A percentile compares a stretch with the other conserved stretches of the same genome.
phyloP scores from a whole-genome alignment of 306 rosid species.

The Aeschynomene evenia region DNA sequence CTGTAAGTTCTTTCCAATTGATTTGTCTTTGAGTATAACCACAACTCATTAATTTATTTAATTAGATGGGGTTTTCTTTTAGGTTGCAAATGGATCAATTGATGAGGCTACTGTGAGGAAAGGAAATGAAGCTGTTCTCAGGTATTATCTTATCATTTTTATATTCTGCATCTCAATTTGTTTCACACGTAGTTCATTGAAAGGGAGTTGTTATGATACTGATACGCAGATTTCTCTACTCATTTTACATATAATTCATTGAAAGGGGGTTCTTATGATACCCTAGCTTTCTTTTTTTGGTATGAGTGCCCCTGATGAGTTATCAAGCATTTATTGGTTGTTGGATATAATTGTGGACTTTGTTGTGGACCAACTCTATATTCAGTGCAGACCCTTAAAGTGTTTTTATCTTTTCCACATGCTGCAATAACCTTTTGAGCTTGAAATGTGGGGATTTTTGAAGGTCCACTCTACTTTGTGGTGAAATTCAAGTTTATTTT shows the following conservation, averaged over 20 bases:
- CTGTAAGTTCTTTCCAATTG: constrained; percentile 57
- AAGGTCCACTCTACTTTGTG: constrained; percentile 2
- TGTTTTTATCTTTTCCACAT: constrained; percentile 12
- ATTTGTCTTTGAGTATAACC: constrained; percentile 4
- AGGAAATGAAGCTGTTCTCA: constrained; percentile 96
- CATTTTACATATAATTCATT: not conserved
- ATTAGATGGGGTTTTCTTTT: constrained; percentile 27
- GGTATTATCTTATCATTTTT: constrained; percentile 45
- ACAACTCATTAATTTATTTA: constrained; percentile 13
- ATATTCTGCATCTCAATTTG: not conserved
- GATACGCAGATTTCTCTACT: constrained; percentile 8
- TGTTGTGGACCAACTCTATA: not conserved
- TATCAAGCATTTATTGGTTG: constrained; percentile 18
- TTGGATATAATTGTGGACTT: constrained; percentile 1
- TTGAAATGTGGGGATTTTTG: not conserved
- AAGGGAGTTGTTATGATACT: not conserved
- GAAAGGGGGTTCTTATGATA: constrained; percentile 1
- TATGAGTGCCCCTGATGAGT: constrained; percentile 3
- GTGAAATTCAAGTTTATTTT: constrained; percentile 12
- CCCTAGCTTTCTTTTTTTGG: not conserved
- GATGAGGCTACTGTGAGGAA: constrained; percentile 66
- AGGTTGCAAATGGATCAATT: constrained; percentile 92
- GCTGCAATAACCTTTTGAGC: not conserved
- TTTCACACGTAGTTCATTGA: constrained; percentile 7
- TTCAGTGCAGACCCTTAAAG: not conserved